phyloP scores from a whole-genome alignment of 192 early-diverging fungal genomes.

The Chytriomyces sp. region DNA sequence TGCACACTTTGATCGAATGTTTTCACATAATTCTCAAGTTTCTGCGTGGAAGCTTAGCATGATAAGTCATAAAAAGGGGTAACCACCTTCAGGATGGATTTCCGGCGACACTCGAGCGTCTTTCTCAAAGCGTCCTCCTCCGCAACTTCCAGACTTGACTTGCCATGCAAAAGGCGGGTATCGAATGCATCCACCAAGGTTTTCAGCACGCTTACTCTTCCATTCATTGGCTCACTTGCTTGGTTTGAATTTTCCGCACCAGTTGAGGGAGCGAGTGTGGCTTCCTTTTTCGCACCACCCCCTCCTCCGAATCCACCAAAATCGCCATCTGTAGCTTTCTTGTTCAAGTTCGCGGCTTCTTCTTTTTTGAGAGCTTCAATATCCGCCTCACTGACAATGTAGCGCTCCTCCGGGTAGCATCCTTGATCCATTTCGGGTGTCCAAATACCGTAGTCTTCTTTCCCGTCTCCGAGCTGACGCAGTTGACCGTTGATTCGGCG shows the following conservation, averaged over 20 bases:
- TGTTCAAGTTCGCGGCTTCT: slow-evolving; percentile 33
- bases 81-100: slow-evolving; percentile 43
- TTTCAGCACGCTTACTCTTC: neutral
- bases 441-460: slow-evolving; percentile 21
- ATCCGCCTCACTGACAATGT: slow-evolving; percentile 50
- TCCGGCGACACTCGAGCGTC: slow-evolving; percentile 37
- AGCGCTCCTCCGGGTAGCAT: slow-evolving; percentile 53
- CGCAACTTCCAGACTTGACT: slow-evolving; percentile 31
- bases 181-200: slow-evolving; percentile 1
- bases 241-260: neutral
- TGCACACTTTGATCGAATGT: slow-evolving; percentile 52
- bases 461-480: slow-evolving; percentile 34
- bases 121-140: slow-evolving; percentile 43
- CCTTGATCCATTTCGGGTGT: slow-evolving; percentile 47
- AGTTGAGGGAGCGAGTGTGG: neutral
- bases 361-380: slow-evolving; percentile 45
- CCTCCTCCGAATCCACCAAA: slow-evolving; percentile 48
- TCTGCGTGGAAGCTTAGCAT: slow-evolving; percentile 14
- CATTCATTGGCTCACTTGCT: neutral
- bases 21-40: slow-evolving; percentile 33
- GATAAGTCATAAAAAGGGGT: slow-evolving; percentile 1
- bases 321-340: slow-evolving; percentile 35
- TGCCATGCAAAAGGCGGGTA: neutral
- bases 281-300: slow-evolving; percentile 18
- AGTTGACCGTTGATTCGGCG: slow-evolving; percentile 45